Conservation (phyloP, 441 rosid species). For the Pelargonium cotyledonis region DNA sequence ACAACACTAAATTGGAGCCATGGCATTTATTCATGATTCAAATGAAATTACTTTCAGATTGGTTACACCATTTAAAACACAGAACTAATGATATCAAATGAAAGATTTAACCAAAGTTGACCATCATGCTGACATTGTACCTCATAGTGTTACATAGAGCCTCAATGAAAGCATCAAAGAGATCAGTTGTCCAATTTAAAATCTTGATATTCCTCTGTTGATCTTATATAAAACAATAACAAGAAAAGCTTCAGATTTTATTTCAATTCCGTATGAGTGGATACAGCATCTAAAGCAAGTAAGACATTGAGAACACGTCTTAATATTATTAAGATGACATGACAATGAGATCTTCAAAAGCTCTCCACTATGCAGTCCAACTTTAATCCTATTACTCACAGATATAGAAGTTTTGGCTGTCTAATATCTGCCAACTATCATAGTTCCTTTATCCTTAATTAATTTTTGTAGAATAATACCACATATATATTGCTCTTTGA, state of each 20-base stretch:
- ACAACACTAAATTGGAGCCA: neutral
- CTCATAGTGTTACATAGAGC: neutral
- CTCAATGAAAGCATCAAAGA: neutral
- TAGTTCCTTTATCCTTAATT: neutral
- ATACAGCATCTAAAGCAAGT: neutral
- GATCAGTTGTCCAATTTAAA: neutral
- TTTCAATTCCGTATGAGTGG: neutral
- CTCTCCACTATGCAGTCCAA: neutral
- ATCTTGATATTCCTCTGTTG: neutral
- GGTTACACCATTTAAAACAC: neutral
- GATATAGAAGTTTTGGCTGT: neutral
- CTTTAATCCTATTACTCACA: neutral
- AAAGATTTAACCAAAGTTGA: constrained; percentile 1
- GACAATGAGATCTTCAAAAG: neutral
- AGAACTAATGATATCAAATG: neutral
- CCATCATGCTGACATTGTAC: neutral
- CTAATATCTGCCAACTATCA: neutral
- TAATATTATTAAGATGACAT: neutral
- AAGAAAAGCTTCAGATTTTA: neutral
- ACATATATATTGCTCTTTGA: neutral
- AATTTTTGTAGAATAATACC: neutral
- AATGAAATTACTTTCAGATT: neutral
- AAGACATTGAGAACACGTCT: neutral
- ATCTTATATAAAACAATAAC: neutral
- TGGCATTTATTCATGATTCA: neutral